Evolutionary conservation across 164 flowering plant genomes (phyloP).

Genomic region (Nelumbo lutea): DNA sequence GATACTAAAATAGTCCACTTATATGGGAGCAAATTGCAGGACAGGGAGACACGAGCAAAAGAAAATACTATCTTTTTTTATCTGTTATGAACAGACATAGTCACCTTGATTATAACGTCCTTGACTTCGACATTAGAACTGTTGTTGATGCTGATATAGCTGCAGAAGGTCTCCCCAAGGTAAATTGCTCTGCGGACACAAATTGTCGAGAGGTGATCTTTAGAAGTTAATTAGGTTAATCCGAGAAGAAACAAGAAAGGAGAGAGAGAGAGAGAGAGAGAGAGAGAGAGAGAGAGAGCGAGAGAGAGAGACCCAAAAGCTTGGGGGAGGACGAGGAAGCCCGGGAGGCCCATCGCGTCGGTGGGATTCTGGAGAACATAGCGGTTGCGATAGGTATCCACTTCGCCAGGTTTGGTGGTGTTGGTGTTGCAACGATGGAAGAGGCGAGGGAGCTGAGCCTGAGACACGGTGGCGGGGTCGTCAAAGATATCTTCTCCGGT

Average conservation of each 20-base stretch:
- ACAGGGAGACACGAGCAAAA: background rate
- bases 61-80: background rate
- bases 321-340: conserved; percentile 91
- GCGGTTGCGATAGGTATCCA: conserved; percentile 63
- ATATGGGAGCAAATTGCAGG: background rate
- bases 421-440: conserved; percentile 12
- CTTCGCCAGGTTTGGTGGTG: conserved; percentile 9
- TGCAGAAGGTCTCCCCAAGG: conserved; percentile 94
- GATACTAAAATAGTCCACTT: background rate
- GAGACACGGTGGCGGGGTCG: conserved; percentile 45
- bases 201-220: background rate
- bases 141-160: conserved; percentile 92
- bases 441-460: conserved; percentile 42
- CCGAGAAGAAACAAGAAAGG: background rate
- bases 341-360: conserved; percentile 79
- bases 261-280: background rate
- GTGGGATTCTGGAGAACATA: conserved; percentile 54
- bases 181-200: conserved; percentile 68
- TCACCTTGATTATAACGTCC: conserved; percentile 81
- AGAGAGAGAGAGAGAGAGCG: background rate
- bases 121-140: conserved; percentile 85
- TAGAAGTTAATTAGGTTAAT: background rate
- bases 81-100: background rate
- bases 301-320: conserved; percentile 63
- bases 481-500: conserved; percentile 80